These are phyloP conservation scores for Aspergillus unguis DNA, from an alignment of 2,329 filamentous ascomycete genomes.

Conservation along the genomic window DNA sequence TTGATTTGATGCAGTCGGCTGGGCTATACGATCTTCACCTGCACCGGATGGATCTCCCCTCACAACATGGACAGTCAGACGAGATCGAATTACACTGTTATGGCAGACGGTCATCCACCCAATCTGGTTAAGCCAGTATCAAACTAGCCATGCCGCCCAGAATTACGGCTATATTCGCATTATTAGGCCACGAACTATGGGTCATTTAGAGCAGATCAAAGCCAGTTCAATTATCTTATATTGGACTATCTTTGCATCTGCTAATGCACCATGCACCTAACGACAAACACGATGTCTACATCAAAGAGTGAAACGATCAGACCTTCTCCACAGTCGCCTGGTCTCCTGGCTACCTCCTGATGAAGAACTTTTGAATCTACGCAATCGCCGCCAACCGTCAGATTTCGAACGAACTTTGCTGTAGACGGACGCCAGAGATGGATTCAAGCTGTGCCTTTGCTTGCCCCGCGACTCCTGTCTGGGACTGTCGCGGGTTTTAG, in stretches of 20 bases:
- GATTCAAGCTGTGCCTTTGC: not conserved
- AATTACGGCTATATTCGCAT: no score
- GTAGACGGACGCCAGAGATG: not conserved
- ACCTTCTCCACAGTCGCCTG: constrained; percentile 1
- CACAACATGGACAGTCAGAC: constrained; percentile 34
- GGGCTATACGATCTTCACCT: constrained; percentile 34
- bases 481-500: constrained; percentile 12
- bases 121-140: not conserved
- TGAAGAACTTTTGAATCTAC: not conserved
- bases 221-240: no score
- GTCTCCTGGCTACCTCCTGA: constrained; percentile 5
- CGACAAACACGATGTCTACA: no score
- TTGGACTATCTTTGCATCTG: no score
- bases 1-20: constrained; percentile 54
- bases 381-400: not conserved
- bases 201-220: no score
- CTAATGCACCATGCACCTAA: no score
- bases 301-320: not conserved
- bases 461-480: constrained; percentile 3
- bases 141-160: no score
- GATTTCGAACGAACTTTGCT: not conserved
- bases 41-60: constrained; percentile 35
- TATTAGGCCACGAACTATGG: no score
- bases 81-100: constrained; percentile 40
- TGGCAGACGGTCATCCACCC: constrained; percentile 12